A percentile compares a stretch with the other conserved stretches of the same genome.
Evolutionary conservation across 2,329 filamentous ascomycete species (phyloP).

Genomic region (Arthrobotrys megalospora): DNA sequence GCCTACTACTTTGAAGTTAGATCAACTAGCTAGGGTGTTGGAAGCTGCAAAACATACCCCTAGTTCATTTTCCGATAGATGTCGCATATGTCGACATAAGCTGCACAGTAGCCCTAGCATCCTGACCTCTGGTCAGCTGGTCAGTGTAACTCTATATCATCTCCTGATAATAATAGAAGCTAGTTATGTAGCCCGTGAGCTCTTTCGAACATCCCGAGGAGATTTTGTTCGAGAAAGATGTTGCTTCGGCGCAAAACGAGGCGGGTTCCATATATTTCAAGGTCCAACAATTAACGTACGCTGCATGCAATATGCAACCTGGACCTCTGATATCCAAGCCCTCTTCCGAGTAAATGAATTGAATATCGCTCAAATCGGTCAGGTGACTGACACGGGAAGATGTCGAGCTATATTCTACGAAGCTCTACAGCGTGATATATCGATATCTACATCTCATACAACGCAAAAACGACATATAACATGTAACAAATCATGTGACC

Average conservation of each 20-base stretch:
- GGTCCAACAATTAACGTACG: constrained; percentile 30
- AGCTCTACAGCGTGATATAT: neutral
- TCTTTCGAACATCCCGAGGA: constrained; percentile 25
- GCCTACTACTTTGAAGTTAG: constrained; percentile 12
- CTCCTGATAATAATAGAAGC: constrained; percentile 26
- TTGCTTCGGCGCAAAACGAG: constrained; percentile 25
- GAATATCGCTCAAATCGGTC: constrained; percentile 26
- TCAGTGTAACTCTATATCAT: constrained; percentile 32
- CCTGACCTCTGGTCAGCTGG: constrained; percentile 39
- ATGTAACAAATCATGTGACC: constrained; percentile 47
- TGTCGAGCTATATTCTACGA: constrained; percentile 5
- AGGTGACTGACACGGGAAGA: constrained; percentile 28
- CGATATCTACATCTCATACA: neutral
- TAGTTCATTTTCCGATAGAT: constrained; percentile 43
- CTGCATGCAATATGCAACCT: constrained; percentile 28
- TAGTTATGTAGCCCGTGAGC: constrained; percentile 1
- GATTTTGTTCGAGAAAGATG: constrained; percentile 5
- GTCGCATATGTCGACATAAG: constrained; percentile 27
- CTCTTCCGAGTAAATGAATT: constrained; percentile 7
- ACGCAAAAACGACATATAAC: constrained; percentile 48
- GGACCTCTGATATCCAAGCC: constrained; percentile 7
- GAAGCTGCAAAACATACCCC: constrained; percentile 53
- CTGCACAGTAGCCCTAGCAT: constrained; percentile 26
- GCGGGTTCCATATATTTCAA: constrained; percentile 27
- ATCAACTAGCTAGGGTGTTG: constrained; percentile 30